A percentile compares a stretch with the other conserved stretches of the same genome.
Conservation (phyloP, 768 basidiomycete genomes). For the Gautieria morchelliformis region DNA sequence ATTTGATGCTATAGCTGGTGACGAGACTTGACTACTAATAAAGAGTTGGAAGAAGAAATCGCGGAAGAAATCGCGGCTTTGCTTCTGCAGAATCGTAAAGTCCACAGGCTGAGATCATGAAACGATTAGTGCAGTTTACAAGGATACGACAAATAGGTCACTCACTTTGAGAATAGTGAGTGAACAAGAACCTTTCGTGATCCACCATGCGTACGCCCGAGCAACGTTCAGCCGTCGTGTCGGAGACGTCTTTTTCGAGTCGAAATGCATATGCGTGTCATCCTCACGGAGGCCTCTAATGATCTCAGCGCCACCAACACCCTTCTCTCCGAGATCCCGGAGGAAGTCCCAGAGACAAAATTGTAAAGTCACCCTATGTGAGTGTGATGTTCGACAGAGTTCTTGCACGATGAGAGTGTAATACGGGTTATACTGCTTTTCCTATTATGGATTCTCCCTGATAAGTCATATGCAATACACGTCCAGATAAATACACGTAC, state of each 20-base stretch:
- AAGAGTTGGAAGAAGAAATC: constrained; percentile 64
- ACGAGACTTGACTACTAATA: constrained; percentile 62
- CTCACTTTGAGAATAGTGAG: constrained; percentile 77
- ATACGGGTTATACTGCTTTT: constrained; percentile 90
- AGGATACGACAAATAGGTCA: not conserved
- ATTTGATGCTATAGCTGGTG: constrained; percentile 42
- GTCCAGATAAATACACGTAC: constrained; percentile 31
- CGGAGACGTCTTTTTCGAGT: constrained; percentile 44
- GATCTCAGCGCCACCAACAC: constrained; percentile 70
- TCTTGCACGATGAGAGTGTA: constrained; percentile 85
- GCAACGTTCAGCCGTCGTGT: constrained; percentile 65
- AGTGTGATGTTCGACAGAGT: constrained; percentile 68
- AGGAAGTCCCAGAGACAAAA: constrained; percentile 97
- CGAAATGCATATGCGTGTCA: constrained; percentile 28
- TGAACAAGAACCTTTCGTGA: constrained; percentile 71
- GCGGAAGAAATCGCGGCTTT: constrained; percentile 55
- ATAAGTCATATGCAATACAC: not conserved
- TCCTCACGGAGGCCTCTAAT: constrained; percentile 50
- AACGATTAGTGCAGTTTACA: not conserved
- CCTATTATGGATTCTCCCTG: constrained; percentile 35
- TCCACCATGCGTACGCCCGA: constrained; percentile 85
- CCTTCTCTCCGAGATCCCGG: constrained; percentile 78
- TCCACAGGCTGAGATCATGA: constrained; percentile 61
- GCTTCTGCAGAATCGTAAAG: constrained; percentile 63
- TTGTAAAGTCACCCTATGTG: constrained; percentile 86